phyloP scores from a whole-genome alignment of 768 basidiomycete genomes.

The Tylopilus felleus region DNA sequence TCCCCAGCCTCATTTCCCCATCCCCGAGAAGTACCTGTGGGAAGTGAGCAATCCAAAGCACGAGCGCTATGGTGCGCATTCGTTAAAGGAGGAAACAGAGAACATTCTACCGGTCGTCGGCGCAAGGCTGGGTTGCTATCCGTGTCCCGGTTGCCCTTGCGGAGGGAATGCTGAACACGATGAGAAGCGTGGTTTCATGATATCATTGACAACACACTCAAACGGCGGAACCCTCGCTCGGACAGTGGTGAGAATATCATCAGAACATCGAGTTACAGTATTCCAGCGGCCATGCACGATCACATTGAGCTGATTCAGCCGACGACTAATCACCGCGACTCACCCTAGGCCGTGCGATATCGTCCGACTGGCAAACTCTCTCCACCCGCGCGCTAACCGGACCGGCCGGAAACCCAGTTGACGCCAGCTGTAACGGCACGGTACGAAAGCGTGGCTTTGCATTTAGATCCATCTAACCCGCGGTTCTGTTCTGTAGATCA shows the following conservation, averaged over 20 bases:
- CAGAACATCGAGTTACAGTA: slow-evolving; percentile 66
- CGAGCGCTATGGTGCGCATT: slow-evolving; percentile 49
- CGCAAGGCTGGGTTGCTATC: slow-evolving; percentile 67
- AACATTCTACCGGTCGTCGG: slow-evolving; percentile 54
- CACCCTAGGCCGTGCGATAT: too few species aligned
- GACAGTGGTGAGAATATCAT: slow-evolving; percentile 52
- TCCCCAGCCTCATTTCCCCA: slow-evolving; percentile 47
- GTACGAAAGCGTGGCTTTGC: slow-evolving; percentile 1
- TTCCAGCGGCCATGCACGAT: slow-evolving; percentile 54
- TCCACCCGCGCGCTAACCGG: slow-evolving; percentile 19
- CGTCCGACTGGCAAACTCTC: not conserved
- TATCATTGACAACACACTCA: not conserved
- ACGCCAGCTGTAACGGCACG: slow-evolving; percentile 45
- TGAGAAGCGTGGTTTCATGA: slow-evolving; percentile 25
- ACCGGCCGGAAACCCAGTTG: slow-evolving; percentile 38
- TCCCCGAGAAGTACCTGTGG: slow-evolving; percentile 49
- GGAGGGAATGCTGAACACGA: slow-evolving; percentile 71
- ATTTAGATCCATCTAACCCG: not conserved
- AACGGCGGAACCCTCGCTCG: slow-evolving; percentile 32
- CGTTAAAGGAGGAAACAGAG: slow-evolving; percentile 67
- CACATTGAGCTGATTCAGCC: slow-evolving; percentile 71
- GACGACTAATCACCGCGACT: too few species aligned
- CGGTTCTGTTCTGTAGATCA: slow-evolving; percentile 34
- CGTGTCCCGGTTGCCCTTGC: slow-evolving; percentile 55
- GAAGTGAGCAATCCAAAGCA: slow-evolving; percentile 60